phyloP scores from a whole-genome alignment of 768 basidiomycete species.

The button mushroom (Agaricus bisporus) region DNA sequence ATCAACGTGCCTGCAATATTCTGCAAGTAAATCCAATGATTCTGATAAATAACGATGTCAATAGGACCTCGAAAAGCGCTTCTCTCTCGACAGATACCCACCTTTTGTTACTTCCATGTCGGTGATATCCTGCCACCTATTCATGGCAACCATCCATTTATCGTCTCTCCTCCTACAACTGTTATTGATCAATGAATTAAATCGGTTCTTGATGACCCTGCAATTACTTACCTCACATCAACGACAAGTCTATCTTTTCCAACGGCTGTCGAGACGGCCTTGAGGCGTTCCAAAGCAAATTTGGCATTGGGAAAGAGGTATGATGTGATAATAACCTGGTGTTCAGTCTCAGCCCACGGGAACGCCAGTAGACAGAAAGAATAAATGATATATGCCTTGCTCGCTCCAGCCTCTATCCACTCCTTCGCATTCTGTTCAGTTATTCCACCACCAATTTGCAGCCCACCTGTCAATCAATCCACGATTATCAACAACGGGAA shows the following conservation, averaged over 20 bases:
- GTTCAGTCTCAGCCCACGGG: background rate
- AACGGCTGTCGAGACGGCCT: slow-evolving; percentile 51
- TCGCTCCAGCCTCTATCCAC: slow-evolving; percentile 88
- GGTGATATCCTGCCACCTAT: slow-evolving; percentile 96
- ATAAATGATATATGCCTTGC: slow-evolving; percentile 49
- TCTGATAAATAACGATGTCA: slow-evolving; percentile 36
- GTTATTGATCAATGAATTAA: background rate
- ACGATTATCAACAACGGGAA: background rate
- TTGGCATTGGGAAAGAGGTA: slow-evolving; percentile 83
- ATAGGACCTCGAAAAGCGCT: background rate
- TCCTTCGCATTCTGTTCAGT: slow-evolving; percentile 68
- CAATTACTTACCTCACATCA: slow-evolving; percentile 71
- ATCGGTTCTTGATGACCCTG: background rate
- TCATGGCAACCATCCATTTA: slow-evolving; percentile 95
- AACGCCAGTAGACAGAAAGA: background rate
- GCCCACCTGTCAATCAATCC: slow-evolving; percentile 40
- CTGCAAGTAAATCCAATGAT: slow-evolving; percentile 66
- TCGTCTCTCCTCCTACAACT: slow-evolving; percentile 78
- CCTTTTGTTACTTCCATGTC: slow-evolving; percentile 90
- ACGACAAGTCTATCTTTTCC: slow-evolving; percentile 89
- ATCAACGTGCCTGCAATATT: slow-evolving; percentile 70
- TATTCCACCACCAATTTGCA: slow-evolving; percentile 95
- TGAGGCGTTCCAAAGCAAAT: slow-evolving; percentile 72
- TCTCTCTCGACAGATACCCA: slow-evolving; percentile 18
- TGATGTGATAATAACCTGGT: slow-evolving; percentile 94